Conservation (phyloP, 169 alveolate species). For the Plasmodium inui region DNA sequence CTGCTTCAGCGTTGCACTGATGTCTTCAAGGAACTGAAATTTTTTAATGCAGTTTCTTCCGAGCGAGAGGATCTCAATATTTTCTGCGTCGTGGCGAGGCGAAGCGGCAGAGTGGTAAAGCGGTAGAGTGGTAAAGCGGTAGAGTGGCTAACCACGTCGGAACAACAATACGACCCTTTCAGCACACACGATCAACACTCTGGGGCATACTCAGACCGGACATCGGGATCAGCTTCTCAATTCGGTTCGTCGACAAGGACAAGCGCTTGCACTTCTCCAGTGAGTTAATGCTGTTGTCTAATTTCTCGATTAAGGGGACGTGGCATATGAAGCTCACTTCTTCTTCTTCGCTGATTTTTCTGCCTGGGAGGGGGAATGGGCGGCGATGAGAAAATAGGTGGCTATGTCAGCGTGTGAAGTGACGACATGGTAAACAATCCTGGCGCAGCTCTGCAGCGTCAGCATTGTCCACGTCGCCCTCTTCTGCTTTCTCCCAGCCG, state of each 20-base stretch:
- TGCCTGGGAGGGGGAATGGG: not conserved
- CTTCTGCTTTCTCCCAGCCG: not conserved
- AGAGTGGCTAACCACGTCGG: not conserved
- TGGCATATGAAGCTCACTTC: conserved; percentile 60
- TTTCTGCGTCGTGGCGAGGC: conserved; percentile 13
- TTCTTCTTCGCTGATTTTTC: conserved; percentile 64
- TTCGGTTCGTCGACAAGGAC: conserved; percentile 53
- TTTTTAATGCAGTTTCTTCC: conserved; percentile 65
- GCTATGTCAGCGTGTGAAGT: not conserved
- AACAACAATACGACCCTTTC: not conserved
- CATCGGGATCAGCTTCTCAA: conserved; percentile 50
- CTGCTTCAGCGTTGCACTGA: conserved; percentile 52
- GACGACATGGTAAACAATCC: not conserved
- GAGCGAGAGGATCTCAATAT: conserved; percentile 37
- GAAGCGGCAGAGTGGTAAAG: not conserved
- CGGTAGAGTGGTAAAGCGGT: not conserved
- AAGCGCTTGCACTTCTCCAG: conserved; percentile 52
- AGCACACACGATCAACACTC: too few relatives aligned
- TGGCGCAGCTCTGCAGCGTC: not conserved
- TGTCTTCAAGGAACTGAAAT: conserved; percentile 45
- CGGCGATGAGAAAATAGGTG: not conserved
- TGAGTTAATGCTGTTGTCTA: conserved; percentile 47
- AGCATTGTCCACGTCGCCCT: not conserved
- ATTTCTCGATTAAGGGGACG: conserved; percentile 35
- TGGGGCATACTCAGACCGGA: conserved; percentile 26